Conservation (phyloP, 2,329 filamentous ascomycete genomes). For the Aspergillus luchuensis region DNA sequence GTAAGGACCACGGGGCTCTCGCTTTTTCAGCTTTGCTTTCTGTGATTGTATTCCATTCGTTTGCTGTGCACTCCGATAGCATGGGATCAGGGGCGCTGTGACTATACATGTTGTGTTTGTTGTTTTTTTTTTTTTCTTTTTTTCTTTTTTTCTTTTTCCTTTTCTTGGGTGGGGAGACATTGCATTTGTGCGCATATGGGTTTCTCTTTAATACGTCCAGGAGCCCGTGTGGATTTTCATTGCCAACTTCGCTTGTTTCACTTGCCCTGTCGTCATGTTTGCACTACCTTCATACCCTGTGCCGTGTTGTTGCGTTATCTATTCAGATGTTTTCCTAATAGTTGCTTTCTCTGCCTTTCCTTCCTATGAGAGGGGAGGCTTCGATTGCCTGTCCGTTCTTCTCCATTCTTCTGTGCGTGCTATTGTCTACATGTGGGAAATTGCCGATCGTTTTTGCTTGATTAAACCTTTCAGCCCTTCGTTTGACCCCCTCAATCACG, state of each 20-base stretch:
- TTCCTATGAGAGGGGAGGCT: background rate
- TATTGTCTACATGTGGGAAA: constrained; percentile 17
- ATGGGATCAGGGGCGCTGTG: constrained; percentile 38
- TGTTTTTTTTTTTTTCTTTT: constrained; percentile 20
- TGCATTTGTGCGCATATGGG: constrained; percentile 30
- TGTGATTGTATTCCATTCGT: constrained; percentile 20
- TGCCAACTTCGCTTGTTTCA: constrained; percentile 14
- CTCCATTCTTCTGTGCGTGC: constrained; percentile 16
- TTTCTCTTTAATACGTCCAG: constrained; percentile 19
- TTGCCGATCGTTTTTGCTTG: constrained; percentile 6
- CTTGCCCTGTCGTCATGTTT: constrained; percentile 24
- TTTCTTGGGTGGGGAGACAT: constrained; percentile 29
- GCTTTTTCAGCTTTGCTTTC: constrained; percentile 33
- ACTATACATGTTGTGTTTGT: constrained; percentile 26
- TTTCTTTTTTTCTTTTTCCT: constrained; percentile 25
- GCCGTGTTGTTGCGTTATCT: constrained; percentile 25
- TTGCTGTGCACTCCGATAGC: constrained; percentile 30
- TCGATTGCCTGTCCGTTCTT: constrained; percentile 16
- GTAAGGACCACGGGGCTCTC: constrained; percentile 38
- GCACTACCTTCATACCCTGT: constrained; percentile 38
- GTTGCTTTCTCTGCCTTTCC: constrained; percentile 14
- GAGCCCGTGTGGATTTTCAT: constrained; percentile 18
- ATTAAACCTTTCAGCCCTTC: background rate
- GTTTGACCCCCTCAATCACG: background rate
- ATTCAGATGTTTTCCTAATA: constrained; percentile 14